Conservation (phyloP, 331 rosid species). For the Rosa hybrid region DNA sequence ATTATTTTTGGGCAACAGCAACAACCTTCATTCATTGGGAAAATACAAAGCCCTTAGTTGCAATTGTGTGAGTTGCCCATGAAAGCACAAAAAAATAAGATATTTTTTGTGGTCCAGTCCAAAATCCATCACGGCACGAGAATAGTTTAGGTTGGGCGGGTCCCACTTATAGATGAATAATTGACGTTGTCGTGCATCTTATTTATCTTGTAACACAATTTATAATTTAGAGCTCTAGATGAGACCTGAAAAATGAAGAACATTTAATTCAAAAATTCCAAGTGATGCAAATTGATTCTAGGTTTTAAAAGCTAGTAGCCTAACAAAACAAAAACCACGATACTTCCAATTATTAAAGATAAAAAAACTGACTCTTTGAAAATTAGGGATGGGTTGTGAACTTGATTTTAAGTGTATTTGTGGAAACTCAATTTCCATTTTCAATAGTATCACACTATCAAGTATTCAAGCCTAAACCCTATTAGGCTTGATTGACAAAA, state of each 20-base stretch:
- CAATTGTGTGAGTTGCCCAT: neutral
- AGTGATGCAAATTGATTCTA: constrained; percentile 13
- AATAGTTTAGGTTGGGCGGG: neutral
- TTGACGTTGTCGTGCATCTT: neutral
- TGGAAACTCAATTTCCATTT: too few species aligned
- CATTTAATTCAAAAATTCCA: neutral
- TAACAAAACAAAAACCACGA: neutral
- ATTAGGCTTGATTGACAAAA: too few species aligned
- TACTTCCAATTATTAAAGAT: neutral
- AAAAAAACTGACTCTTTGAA: neutral
- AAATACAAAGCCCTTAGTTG: constrained; percentile 6
- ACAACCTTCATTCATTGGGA: constrained; percentile 4
- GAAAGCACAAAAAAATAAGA: neutral
- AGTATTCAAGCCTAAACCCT: too few species aligned
- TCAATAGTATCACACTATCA: too few species aligned
- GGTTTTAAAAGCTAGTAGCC: neutral
- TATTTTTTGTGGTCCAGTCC: neutral
- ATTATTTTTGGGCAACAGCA: neutral
- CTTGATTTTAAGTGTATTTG: too few species aligned
- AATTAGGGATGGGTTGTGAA: too few species aligned
- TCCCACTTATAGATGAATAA: neutral
- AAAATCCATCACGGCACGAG: constrained; percentile 1
- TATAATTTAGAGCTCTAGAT: neutral
- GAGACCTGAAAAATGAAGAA: neutral
- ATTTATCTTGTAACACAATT: neutral